A percentile compares a stretch with the other conserved stretches of the same genome.
These are phyloP conservation scores for Sclerotinia subarctica DNA, from an alignment of 2,329 filamentous ascomycete genomes.

Conservation along the genomic window DNA sequence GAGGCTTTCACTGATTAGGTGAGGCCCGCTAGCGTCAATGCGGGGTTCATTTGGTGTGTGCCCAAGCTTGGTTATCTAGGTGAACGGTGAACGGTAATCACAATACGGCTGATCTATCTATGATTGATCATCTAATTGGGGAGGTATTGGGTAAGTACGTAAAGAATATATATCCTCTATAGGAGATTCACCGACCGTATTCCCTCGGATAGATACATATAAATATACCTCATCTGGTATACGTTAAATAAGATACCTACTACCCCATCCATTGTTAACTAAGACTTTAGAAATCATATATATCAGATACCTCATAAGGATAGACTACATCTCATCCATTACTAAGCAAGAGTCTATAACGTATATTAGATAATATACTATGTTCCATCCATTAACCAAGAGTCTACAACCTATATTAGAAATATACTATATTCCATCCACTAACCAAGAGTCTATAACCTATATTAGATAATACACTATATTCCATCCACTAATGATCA, in stretches of 20 bases:
- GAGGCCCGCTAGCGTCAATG: conserved; percentile 8
- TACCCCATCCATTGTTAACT: background rate
- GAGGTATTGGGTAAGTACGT: background rate
- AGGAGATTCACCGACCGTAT: too few species aligned
- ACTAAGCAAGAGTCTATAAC: too few species aligned
- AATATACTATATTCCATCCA: too few species aligned
- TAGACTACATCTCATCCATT: background rate
- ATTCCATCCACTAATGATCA: too few species aligned
- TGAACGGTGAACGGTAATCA: too few species aligned
- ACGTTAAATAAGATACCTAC: background rate
- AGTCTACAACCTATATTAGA: too few species aligned
- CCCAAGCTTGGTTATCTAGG: background rate
- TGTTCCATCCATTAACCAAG: too few species aligned
- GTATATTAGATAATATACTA: too few species aligned
- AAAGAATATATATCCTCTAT: background rate
- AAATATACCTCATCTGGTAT: background rate
- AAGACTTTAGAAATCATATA: background rate
- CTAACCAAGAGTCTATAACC: too few species aligned
- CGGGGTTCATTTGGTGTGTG: conserved; percentile 4
- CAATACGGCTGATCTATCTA: background rate
- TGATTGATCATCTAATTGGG: background rate
- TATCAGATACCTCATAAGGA: too few species aligned
- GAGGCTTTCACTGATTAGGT: background rate
- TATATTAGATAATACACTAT: too few species aligned
- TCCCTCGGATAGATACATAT: too few species aligned